Evolutionary conservation across 371 early-diverging fungal genomes (phyloP).

Genomic region (Globomyces sp.): DNA sequence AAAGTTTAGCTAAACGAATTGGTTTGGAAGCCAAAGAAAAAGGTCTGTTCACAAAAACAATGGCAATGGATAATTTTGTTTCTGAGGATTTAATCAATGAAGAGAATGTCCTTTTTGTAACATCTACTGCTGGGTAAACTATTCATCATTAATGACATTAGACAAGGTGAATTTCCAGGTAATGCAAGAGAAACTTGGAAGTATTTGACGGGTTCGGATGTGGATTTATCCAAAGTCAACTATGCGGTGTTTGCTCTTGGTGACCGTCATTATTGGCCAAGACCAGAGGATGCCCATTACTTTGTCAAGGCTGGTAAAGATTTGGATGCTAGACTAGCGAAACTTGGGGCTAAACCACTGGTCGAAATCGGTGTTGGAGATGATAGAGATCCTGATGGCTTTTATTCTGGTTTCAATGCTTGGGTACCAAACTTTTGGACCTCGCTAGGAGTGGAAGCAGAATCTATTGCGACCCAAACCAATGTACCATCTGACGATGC

Average conservation of each 20-base stretch:
- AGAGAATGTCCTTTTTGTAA: conserved; percentile 70
- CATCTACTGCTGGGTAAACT: conserved; percentile 66
- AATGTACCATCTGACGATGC: conserved; percentile 74
- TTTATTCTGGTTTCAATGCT: conserved; percentile 70
- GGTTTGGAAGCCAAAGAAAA: conserved; percentile 76
- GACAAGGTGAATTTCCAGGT: conserved; percentile 94
- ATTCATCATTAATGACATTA: conserved; percentile 24
- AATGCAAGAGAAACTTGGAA: conserved; percentile 88
- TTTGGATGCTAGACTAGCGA: conserved; percentile 73
- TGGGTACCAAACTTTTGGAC: conserved; percentile 84
- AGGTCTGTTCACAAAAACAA: conserved; percentile 68
- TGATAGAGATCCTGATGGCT: conserved; percentile 91
- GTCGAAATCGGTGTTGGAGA: conserved; percentile 75
- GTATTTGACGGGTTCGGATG: conserved; percentile 46
- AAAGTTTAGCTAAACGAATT: conserved; percentile 77
- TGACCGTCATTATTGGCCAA: conserved; percentile 84
- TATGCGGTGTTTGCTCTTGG: conserved; percentile 88
- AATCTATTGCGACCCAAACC: conserved; percentile 25
- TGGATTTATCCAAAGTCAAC: conserved; percentile 38
- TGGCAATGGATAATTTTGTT: conserved; percentile 79
- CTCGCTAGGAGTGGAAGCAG: conserved; percentile 66
- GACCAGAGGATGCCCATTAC: conserved; percentile 81
- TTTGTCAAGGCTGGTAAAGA: conserved; percentile 88
- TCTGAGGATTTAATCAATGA: conserved; percentile 76
- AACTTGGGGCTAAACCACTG: conserved; percentile 70